Percentiles rank a stretch among this genome's conserved stretches.
Evolutionary conservation across 371 early-diverging fungal species (phyloP).

Genomic region (Mucor velutinosus): DNA sequence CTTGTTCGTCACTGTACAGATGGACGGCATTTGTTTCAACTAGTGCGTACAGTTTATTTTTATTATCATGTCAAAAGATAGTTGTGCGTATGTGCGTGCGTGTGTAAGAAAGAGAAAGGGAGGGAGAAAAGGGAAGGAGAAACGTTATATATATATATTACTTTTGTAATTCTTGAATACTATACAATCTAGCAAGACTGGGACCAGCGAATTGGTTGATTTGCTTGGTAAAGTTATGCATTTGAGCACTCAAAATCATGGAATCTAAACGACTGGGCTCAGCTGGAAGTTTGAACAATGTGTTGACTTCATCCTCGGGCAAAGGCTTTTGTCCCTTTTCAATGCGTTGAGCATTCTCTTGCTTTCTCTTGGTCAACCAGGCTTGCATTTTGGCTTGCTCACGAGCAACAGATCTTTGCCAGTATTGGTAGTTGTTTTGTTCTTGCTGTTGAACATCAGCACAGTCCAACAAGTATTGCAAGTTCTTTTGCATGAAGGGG

Average conservation of each 20-base stretch:
- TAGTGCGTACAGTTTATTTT: neutral
- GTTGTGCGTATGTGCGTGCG: neutral
- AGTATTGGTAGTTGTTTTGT: slow-evolving; percentile 91
- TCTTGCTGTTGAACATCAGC: slow-evolving; percentile 91
- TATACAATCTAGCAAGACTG: slow-evolving; percentile 81
- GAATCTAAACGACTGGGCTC: slow-evolving; percentile 93
- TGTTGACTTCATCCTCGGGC: slow-evolving; percentile 79
- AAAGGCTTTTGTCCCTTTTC: slow-evolving; percentile 76
- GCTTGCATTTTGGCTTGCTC: slow-evolving; percentile 79
- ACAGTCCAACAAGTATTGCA: slow-evolving; percentile 86
- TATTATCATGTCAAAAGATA: slow-evolving; percentile 10
- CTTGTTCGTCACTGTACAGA: slow-evolving; percentile 14
- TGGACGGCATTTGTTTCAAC: neutral
- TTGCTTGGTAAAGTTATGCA: slow-evolving; percentile 91
- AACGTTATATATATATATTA: slow-evolving; percentile 27
- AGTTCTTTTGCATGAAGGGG: slow-evolving; percentile 84
- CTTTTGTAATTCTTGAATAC: slow-evolving; percentile 79
- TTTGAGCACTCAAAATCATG: slow-evolving; percentile 85
- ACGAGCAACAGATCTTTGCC: slow-evolving; percentile 89
- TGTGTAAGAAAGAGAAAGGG: neutral
- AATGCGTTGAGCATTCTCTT: slow-evolving; percentile 79
- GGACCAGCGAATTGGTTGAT: slow-evolving; percentile 90
- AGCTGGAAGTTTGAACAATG: slow-evolving; percentile 68
- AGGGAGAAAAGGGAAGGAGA: neutral
- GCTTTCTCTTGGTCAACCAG: slow-evolving; percentile 62